These are phyloP conservation scores for Aquilaria sinensis DNA, from an alignment of 345 rosid species.

Conservation along the genomic window DNA sequence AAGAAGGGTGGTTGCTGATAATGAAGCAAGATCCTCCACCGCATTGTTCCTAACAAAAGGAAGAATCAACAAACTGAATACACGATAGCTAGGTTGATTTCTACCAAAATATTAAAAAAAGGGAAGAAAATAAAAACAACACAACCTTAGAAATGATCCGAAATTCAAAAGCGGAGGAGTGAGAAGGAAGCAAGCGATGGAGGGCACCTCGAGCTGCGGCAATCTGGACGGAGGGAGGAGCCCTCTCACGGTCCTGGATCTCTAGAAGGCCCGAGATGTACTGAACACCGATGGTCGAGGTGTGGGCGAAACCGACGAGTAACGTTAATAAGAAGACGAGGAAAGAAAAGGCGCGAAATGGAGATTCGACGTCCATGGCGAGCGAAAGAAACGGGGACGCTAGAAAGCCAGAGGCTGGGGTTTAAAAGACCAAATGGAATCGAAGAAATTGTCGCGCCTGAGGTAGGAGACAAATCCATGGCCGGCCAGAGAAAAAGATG, in stretches of 20 bases:
- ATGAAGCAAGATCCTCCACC: slow-evolving; percentile 45
- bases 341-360: slow-evolving; percentile 24
- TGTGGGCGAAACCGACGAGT: slow-evolving; percentile 13
- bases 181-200: slow-evolving; percentile 54
- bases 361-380: slow-evolving; percentile 22
- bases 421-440: slow-evolving; percentile 7
- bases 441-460: slow-evolving; percentile 13
- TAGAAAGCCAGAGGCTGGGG: background rate
- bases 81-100: background rate
- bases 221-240: slow-evolving; percentile 51
- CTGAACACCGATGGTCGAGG: slow-evolving; percentile 55
- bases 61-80: background rate
- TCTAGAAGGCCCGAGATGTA: slow-evolving; percentile 54
- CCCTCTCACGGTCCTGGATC: slow-evolving; percentile 54
- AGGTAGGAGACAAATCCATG: slow-evolving; percentile 7
- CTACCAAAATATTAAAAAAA: background rate
- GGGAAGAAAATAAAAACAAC: background rate
- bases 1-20: slow-evolving; percentile 33
- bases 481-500: slow-evolving; percentile 20
- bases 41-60: slow-evolving; percentile 35
- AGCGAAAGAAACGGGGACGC: slow-evolving; percentile 6
- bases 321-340: slow-evolving; percentile 5
- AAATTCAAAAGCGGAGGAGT: slow-evolving; percentile 43
- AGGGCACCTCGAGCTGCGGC: slow-evolving; percentile 53
- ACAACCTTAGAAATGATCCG: slow-evolving; percentile 45